Percentiles rank a stretch among this genome's conserved stretches.
phyloP scores from a whole-genome alignment of 306 rosid genomes.

The Pyrus pyrifolia region DNA sequence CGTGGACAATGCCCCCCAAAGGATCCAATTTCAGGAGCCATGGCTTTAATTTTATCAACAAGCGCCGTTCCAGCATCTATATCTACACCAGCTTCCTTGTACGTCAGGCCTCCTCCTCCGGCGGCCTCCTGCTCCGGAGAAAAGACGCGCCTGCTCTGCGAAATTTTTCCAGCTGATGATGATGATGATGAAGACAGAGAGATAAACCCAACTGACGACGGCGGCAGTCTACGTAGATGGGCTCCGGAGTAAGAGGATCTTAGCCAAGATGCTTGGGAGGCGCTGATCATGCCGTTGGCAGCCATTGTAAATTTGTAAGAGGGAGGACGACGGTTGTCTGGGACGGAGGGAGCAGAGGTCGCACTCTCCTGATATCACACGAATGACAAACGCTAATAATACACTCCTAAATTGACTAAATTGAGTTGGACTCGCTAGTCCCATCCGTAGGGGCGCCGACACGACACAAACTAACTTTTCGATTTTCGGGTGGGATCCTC shows the following conservation, averaged over 20 bases:
- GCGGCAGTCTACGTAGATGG: not conserved
- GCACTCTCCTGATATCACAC: too few species aligned
- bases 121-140: not conserved
- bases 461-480: too few species aligned
- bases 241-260: not conserved
- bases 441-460: too few species aligned
- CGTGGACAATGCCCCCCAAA: slow-evolving; percentile 64
- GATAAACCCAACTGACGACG: not conserved
- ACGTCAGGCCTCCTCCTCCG: slow-evolving; percentile 43
- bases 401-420: too few species aligned
- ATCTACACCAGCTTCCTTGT: slow-evolving; percentile 83
- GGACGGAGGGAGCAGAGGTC: too few species aligned
- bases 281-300: not conserved
- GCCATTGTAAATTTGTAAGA: not conserved
- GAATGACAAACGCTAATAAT: too few species aligned
- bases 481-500: too few species aligned
- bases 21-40: slow-evolving; percentile 96
- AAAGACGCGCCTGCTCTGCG: not conserved
- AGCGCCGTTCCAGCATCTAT: slow-evolving; percentile 90
- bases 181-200: not conserved
- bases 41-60: slow-evolving; percentile 68
- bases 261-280: not conserved
- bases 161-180: not conserved
- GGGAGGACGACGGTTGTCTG: not conserved
- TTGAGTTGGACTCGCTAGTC: too few species aligned